Conservation (phyloP, 176 grass and related monocot species). For the Elaeis guineensis region DNA sequence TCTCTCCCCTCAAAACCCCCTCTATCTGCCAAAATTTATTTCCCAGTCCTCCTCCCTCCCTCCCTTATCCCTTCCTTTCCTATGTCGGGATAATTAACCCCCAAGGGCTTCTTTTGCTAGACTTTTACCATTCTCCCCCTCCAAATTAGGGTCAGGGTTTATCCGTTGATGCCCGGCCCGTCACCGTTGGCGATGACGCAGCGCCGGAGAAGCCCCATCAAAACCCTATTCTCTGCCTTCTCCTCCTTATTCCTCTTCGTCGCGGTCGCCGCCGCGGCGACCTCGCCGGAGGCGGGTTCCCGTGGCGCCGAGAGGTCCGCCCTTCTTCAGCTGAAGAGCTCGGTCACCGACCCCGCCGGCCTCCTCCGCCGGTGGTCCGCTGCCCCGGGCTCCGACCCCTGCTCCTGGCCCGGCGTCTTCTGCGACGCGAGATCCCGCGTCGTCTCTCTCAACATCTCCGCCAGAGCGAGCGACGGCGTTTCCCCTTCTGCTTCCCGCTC, state of each 20-base stretch:
- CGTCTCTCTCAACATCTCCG: constrained; percentile 43
- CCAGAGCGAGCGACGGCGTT: background rate
- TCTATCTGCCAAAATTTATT: no score
- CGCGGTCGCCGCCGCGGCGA: background rate
- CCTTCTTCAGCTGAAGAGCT: constrained; percentile 52
- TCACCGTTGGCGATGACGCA: constrained; percentile 3
- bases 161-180: no score
- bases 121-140: no score
- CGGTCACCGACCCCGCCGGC: constrained; percentile 39
- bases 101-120: no score
- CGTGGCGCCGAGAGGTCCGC: constrained; percentile 31
- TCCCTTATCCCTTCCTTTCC: no score
- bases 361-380: constrained; percentile 47
- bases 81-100: no score
- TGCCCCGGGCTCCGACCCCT: constrained; percentile 26
- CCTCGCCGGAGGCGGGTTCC: background rate
- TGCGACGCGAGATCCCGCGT: constrained; percentile 47
- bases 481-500: background rate
- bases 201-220: background rate
- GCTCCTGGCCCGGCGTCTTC: constrained; percentile 59
- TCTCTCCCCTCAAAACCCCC: no score
- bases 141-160: no score
- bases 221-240: background rate
- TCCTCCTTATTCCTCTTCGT: background rate
- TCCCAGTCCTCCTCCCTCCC: no score